Percentiles rank a stretch among this genome's conserved stretches.
Evolutionary conservation across 2,329 filamentous ascomycete genomes (phyloP).

Genomic region (Botryotinia globosa): DNA sequence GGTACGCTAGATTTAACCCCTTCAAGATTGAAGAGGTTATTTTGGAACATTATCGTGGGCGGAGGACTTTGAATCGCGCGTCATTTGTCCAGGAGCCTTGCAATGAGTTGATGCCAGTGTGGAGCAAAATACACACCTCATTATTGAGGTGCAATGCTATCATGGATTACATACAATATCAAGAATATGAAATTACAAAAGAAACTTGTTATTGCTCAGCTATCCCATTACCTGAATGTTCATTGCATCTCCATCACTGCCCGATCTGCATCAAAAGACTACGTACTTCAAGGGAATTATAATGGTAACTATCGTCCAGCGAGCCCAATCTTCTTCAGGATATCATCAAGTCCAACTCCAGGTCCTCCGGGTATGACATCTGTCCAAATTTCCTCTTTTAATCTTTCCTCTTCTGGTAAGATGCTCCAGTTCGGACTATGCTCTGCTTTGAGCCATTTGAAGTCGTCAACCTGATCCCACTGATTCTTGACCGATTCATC

Average conservation of each 20-base stretch:
- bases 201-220: background rate
- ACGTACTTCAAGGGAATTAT: background rate
- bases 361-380: slow-evolving; percentile 63
- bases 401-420: slow-evolving; percentile 57
- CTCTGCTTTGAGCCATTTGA: slow-evolving; percentile 90
- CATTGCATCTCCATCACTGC: background rate
- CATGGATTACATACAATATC: slow-evolving; percentile 1
- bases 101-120: background rate
- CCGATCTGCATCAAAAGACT: background rate
- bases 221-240: slow-evolving; percentile 5
- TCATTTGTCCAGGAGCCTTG: background rate
- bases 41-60: background rate
- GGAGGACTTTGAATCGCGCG: background rate
- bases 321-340: slow-evolving; percentile 53
- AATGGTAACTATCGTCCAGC: slow-evolving; percentile 14
- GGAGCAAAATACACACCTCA: background rate
- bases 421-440: slow-evolving; percentile 85
- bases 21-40: background rate
- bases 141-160: background rate
- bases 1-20: background rate
- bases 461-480: slow-evolving; percentile 93
- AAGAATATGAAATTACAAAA: background rate
- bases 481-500: slow-evolving; percentile 53
- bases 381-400: slow-evolving; percentile 66
- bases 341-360: slow-evolving; percentile 61